Evolutionary conservation across 2,329 filamentous ascomycete genomes (phyloP), one percentile per base, ranked within the genome.

Genomic region (Arthroderma sp.): DNA sequence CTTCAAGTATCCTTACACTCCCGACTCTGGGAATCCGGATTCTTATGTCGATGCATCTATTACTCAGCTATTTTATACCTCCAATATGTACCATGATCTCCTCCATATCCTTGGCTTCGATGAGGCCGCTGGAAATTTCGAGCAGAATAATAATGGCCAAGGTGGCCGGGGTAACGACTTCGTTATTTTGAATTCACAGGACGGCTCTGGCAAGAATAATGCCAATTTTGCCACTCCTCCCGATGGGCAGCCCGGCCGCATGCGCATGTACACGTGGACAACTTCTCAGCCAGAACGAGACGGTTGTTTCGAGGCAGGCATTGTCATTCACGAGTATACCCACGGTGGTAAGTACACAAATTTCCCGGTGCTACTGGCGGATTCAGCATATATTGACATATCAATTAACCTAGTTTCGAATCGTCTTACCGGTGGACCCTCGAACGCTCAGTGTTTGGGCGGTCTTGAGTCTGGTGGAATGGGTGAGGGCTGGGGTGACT

Each of bases 261-360:
- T 49, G 47, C 45, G 47, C 39, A 49, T 49, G 47, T 49, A 49
- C 42, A 47, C 44, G 29, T 49, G 47, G 47, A 49, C 38, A 31
- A 47, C 33, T 9, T n/a, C 47, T 22, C n/a, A 40, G n/a, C 47
- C 47, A n/a, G 39, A 44, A 27, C 47, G 47, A 9, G 47, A 49
- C 29, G 47, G 47, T 43, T 11, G 36, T 39, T 40, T 49, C 29
- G 47, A 49, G 31, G 44, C 44, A 5, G 47, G 47, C 11, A 49
- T 49, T 36, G 47, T 49, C 36, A 49, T 49, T 31, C 47, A 49
- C 44, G 47, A 49, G 43, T 49, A 44, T 32, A 11, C 44, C 15
- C 47, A 49, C 44, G 47, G 47, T 38, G 41, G 47, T 49, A 45
- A 49, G 47, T 47, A 38, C n/a, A 22, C 22, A 27, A 22, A 22